A percentile compares a stretch with the other conserved stretches of the same genome.
These are phyloP conservation scores for Phytophthora melonis DNA, from an alignment of 352 stramenopile genomes.

Conservation along the genomic window DNA sequence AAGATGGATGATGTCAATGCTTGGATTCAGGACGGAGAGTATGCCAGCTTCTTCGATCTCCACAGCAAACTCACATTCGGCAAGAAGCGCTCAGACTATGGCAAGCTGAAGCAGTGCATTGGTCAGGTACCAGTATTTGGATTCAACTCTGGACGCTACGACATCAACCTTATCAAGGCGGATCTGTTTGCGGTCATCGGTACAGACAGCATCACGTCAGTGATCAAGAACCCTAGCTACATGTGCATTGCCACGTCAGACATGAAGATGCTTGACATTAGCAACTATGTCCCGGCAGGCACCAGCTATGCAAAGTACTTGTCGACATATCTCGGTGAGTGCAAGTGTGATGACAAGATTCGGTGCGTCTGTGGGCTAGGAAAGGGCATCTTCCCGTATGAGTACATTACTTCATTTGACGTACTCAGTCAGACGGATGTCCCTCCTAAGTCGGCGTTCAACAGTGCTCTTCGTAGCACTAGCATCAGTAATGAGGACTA, in stretches of 20 bases:
- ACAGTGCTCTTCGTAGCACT: no score
- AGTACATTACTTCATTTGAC: no score
- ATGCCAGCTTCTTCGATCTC: no score
- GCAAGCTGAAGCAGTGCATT: background rate
- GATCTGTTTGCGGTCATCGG: conserved; percentile 32
- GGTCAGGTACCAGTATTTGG: conserved; percentile 23
- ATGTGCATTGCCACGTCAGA: conserved; percentile 43
- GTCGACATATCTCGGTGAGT: conserved; percentile 38
- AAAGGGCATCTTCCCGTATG: no score
- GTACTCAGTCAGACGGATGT: no score
- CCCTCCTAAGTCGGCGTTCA: no score
- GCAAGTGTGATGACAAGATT: conserved; percentile 47
- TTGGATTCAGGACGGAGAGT: no score
- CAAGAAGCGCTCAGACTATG: no score
- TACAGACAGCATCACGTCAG: conserved; percentile 16
- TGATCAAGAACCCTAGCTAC: conserved; percentile 41
- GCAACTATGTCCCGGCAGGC: conserved; percentile 41
- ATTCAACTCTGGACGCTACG: conserved; percentile 1
- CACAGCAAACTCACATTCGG: no score
- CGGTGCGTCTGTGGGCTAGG: conserved; percentile 25
- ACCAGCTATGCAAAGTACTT: conserved; percentile 40
- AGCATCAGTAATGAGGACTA: no score
- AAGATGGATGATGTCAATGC: no score
- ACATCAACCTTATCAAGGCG: conserved; percentile 47
- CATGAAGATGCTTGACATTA: conserved; percentile 46